Percentiles rank a stretch among this genome's conserved stretches.
These are phyloP conservation scores for Erucastrum elatum DNA, from an alignment of 345 rosid species.

Conservation along the genomic window DNA sequence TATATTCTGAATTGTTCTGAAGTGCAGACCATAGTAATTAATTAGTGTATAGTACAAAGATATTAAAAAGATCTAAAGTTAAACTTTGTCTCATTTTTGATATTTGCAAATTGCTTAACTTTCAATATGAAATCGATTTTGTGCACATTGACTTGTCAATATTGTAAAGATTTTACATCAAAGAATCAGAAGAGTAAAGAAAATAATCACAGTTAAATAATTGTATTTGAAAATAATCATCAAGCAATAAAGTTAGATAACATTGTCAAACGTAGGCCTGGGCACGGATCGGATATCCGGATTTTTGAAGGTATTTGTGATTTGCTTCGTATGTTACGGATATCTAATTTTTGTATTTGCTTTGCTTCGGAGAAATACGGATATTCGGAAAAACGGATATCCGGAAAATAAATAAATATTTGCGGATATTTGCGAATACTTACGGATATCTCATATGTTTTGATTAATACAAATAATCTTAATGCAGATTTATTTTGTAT, in stretches of 20 bases:
- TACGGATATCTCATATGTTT: no score
- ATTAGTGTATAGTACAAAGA: constrained; percentile 8
- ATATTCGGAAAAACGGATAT: no score
- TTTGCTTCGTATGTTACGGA: background rate
- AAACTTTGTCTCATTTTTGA: background rate
- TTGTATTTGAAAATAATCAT: background rate
- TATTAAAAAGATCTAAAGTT: constrained; percentile 1
- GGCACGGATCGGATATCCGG: no score
- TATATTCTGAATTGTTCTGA: background rate
- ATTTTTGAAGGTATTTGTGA: no score
- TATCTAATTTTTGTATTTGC: no score
- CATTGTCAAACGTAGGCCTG: constrained; percentile 20
- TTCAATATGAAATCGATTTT: constrained; percentile 11
- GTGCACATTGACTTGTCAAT: constrained; percentile 10
- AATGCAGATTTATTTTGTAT: no score
- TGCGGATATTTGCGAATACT: no score
- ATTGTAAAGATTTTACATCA: constrained; percentile 15
- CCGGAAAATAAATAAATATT: no score
- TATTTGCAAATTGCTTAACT: background rate
- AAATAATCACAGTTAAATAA: constrained; percentile 2
- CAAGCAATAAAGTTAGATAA: constrained; percentile 35
- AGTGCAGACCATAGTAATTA: background rate
- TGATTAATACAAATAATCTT: no score
- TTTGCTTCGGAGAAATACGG: no score
- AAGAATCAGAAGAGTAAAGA: constrained; percentile 19